These are phyloP conservation scores for Geosmithia putterillii DNA, from an alignment of 2,329 filamentous ascomycete genomes.

Conservation along the genomic window DNA sequence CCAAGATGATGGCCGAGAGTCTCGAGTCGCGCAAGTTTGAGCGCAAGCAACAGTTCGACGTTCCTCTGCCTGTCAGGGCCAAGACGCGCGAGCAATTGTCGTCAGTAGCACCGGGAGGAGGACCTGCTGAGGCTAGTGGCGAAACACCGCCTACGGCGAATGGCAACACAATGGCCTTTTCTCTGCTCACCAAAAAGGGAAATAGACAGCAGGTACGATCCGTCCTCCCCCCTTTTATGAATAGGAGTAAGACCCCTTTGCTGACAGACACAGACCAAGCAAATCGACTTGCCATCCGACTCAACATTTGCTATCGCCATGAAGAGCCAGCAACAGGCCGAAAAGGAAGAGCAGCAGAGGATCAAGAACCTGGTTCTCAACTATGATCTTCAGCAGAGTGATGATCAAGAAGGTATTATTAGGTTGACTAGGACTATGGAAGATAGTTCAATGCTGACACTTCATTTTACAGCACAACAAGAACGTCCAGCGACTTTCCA, in stretches of 20 bases:
- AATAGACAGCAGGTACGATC: conserved; percentile 73
- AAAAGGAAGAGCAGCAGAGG: conserved; percentile 90
- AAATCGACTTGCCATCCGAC: conserved; percentile 79
- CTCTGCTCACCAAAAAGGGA: conserved; percentile 86
- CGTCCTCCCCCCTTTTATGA: not conserved
- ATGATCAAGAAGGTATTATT: conserved; percentile 61
- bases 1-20: conserved; percentile 97
- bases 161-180: conserved; percentile 78
- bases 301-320: conserved; percentile 93
- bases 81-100: conserved; percentile 47
- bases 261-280: conserved; percentile 54
- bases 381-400: conserved; percentile 80
- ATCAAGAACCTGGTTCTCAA: conserved; percentile 98
- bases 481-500: conserved; percentile 36
- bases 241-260: not conserved
- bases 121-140: conserved; percentile 4
- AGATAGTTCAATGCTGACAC: conserved; percentile 14
- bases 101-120: conserved; percentile 7
- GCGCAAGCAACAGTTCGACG: conserved; percentile 86
- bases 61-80: conserved; percentile 83
- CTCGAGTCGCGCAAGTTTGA: conserved; percentile 93
- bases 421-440: conserved; percentile 31
- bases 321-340: conserved; percentile 89
- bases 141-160: conserved; percentile 6
- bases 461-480: conserved; percentile 26